phyloP scores from a whole-genome alignment of 768 basidiomycete species.

The Auricularia sp. region DNA sequence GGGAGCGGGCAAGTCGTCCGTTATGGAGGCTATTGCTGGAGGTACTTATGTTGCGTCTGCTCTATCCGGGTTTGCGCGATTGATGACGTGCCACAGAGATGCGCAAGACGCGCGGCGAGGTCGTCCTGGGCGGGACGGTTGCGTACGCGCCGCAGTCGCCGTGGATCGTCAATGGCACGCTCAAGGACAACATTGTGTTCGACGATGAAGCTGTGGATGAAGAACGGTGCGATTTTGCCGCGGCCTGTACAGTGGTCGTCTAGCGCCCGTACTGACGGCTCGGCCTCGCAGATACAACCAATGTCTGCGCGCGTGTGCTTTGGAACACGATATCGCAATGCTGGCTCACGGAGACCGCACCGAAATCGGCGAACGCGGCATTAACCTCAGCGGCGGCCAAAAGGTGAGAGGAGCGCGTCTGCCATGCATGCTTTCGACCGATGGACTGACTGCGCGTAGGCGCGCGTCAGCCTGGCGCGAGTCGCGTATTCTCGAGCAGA shows the following conservation, averaged over 20 bases:
- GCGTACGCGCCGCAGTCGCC: constrained; percentile 52
- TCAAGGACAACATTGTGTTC: constrained; percentile 67
- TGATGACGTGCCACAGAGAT: constrained; percentile 33
- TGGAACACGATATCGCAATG: constrained; percentile 61
- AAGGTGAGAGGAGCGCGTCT: constrained; percentile 14
- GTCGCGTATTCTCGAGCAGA: constrained; percentile 67
- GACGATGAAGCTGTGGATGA: constrained; percentile 50
- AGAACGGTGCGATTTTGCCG: constrained; percentile 24
- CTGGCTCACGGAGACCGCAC: constrained; percentile 60
- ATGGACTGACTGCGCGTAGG: constrained; percentile 24
- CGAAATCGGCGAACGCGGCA: constrained; percentile 70
- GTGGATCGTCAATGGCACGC: constrained; percentile 59
- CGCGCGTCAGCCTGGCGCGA: constrained; percentile 62
- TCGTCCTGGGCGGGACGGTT: constrained; percentile 36
- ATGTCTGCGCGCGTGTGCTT: constrained; percentile 52
- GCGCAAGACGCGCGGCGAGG: constrained; percentile 48
- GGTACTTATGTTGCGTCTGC: constrained; percentile 3
- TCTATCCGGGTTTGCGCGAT: neutral
- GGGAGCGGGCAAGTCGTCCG: constrained; percentile 49
- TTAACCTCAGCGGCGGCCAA: constrained; percentile 38
- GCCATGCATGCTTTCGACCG: too few species aligned
- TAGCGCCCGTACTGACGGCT: too few species aligned
- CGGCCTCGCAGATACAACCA: constrained; percentile 35
- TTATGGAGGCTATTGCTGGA: constrained; percentile 13
- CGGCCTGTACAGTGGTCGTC: too few species aligned